phyloP scores from a whole-genome alignment of 1,284 basidiomycete genomes.

The Gastroboletus turbinatus region DNA sequence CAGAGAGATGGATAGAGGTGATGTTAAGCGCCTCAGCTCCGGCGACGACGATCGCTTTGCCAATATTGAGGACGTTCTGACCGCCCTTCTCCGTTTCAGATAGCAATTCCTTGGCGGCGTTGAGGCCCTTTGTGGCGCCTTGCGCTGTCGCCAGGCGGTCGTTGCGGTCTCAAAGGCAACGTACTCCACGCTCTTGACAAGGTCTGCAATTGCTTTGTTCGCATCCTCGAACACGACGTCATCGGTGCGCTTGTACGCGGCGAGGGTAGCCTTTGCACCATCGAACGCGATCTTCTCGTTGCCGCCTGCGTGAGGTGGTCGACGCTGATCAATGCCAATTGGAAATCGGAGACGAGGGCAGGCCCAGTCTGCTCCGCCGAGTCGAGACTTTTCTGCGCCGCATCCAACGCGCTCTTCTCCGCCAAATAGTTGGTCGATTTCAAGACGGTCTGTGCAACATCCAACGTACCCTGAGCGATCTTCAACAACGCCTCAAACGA shows the following conservation, averaged over 20 bases:
- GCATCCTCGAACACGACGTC: background rate
- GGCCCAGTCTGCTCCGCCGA: background rate
- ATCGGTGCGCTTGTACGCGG: background rate
- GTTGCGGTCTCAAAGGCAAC: conserved; percentile 1
- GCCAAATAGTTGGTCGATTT: conserved; percentile 1
- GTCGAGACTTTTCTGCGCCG: background rate
- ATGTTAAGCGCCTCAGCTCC: background rate
- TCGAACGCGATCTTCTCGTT: conserved; percentile 8
- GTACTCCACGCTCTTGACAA: conserved; percentile 2
- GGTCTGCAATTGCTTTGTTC: background rate
- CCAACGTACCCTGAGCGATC: background rate
- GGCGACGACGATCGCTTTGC: background rate
- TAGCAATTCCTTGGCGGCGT: background rate
- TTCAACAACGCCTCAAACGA: background rate
- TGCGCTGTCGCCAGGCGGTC: conserved; percentile 1
- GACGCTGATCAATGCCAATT: background rate
- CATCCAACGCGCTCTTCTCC: background rate
- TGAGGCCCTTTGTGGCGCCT: background rate
- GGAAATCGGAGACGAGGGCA: background rate
- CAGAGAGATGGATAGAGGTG: conserved; percentile 10
- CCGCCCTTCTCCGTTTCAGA: background rate
- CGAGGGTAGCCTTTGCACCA: background rate
- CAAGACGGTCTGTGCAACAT: background rate
- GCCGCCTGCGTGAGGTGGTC: conserved; percentile 2
- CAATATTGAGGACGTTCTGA: background rate